These are phyloP conservation scores for Leucaena leucocephala DNA, from an alignment of 306 rosid species.

Conservation along the genomic window DNA sequence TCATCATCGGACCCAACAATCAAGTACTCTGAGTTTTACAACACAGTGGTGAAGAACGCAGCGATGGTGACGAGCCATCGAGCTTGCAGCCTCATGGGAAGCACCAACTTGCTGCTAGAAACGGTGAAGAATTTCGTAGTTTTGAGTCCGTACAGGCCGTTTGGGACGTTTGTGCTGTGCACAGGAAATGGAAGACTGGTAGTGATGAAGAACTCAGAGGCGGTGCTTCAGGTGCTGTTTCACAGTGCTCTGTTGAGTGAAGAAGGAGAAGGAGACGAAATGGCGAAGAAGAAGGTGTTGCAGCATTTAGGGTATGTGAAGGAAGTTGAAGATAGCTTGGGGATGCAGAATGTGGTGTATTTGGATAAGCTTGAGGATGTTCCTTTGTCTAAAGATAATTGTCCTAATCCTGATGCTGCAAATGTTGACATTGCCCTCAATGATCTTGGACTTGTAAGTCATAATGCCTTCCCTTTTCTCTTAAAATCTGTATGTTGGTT, in stretches of 20 bases:
- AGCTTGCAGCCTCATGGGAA: slow-evolving; percentile 76
- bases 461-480: background rate
- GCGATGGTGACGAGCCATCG: slow-evolving; percentile 56
- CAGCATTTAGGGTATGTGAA: slow-evolving; percentile 50
- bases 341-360: slow-evolving; percentile 40
- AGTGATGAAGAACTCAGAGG: slow-evolving; percentile 60
- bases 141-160: slow-evolving; percentile 81
- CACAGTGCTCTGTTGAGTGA: slow-evolving; percentile 50
- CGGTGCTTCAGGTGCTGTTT: slow-evolving; percentile 68
- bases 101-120: slow-evolving; percentile 56
- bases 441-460: slow-evolving; percentile 73
- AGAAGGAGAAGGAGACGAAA: slow-evolving; percentile 24
- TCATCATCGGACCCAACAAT: background rate
- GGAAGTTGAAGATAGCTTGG: slow-evolving; percentile 43
- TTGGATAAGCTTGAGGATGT: slow-evolving; percentile 46
- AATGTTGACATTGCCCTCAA: slow-evolving; percentile 46
- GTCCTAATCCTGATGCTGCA: slow-evolving; percentile 25
- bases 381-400: slow-evolving; percentile 41
- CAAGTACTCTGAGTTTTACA: slow-evolving; percentile 31
- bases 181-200: slow-evolving; percentile 50
- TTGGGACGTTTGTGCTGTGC: slow-evolving; percentile 70
- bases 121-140: slow-evolving; percentile 51
- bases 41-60: slow-evolving; percentile 56
- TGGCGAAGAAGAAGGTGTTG: slow-evolving; percentile 45
- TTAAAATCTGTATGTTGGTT: background rate